Conservation (phyloP, 148 eudicot genomes). For the Arbutus unedo region DNA sequence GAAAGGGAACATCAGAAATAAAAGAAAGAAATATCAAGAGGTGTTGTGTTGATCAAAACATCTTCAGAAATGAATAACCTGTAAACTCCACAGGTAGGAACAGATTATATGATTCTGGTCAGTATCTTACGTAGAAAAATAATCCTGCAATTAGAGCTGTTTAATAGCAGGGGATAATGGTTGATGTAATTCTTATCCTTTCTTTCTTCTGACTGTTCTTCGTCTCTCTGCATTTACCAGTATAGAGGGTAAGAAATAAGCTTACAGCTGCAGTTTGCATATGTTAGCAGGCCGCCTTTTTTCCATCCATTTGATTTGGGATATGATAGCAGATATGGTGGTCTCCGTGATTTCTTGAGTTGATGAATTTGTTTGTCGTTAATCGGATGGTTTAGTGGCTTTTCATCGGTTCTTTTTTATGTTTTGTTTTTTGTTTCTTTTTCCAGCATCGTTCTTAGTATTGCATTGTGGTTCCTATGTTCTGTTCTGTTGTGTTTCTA, state of each 20-base stretch:
- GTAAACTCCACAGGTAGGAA: no score
- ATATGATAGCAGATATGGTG: neutral
- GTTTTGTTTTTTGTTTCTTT: neutral
- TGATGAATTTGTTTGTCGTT: neutral
- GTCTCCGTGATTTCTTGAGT: neutral
- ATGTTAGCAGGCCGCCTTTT: neutral
- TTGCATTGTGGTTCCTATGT: neutral
- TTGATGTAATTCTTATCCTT: neutral
- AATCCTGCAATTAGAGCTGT: neutral
- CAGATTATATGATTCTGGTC: neutral
- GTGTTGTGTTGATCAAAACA: no score
- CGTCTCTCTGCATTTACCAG: neutral
- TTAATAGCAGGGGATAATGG: neutral
- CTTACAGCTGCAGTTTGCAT: neutral
- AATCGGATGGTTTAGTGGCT: neutral
- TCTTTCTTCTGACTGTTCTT: neutral
- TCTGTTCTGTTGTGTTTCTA: neutral
- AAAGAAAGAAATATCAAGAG: no score
- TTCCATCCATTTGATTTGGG: neutral
- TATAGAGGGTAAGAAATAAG: neutral
- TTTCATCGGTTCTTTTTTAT: neutral
- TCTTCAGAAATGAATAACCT: no score
- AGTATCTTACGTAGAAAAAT: neutral
- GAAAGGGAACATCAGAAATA: no score
- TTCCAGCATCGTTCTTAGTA: neutral